Base-by-base conservation (phyloP, 345 rosid genomes). In the Physaria fendleri region DNA sequence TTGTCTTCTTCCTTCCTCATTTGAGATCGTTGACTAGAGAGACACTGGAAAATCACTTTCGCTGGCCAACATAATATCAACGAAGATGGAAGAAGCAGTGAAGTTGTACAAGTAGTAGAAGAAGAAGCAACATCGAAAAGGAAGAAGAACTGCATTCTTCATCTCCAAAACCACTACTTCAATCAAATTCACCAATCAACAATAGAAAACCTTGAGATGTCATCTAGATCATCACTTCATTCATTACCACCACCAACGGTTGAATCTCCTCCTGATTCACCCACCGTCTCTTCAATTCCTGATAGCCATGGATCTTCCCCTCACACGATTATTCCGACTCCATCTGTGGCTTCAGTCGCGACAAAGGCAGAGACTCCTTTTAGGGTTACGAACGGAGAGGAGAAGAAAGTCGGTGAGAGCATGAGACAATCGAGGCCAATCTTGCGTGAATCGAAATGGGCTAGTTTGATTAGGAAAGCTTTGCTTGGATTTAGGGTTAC, bases 401-500 rank as follows among this genome's bases (percentile, higher is more conserved):
- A 69, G 58, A 49, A 51, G 64, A 66, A 58, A 35, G 23, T 48
- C 2, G 70, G 76, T 8, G 73, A 59, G 18, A 72, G 69, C 15
- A 59, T 71, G 55, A 59, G 76, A 57, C 78, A 58, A 2, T 8
- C 65, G 56, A 79, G 80, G 60, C 75, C 80, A 35, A 71, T 40
- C 63, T 52, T n/a, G 46, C 77, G 76, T 73, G 85, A 78, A 61
- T 39, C 62, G 7, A 79, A 71, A 73, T 75, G 78, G 48, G 85
- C 74, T 11, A 65, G 27, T 23, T 58, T 60, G 47, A 44, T 79
- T 65, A 82, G 53, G 63, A 82, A 68, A 64, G 37, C 37, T 21
- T 59, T 78, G 74, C 54, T 91, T 65, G 87, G 74, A 27, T 81
- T 75, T 54, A 81, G 98, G 75, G 64, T 77, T 69, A 70, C 63